Evolutionary conservation across 2,329 filamentous ascomycete genomes (phyloP), one percentile per base, ranked within the genome.

Genomic region (Orbilia brochopaga): DNA sequence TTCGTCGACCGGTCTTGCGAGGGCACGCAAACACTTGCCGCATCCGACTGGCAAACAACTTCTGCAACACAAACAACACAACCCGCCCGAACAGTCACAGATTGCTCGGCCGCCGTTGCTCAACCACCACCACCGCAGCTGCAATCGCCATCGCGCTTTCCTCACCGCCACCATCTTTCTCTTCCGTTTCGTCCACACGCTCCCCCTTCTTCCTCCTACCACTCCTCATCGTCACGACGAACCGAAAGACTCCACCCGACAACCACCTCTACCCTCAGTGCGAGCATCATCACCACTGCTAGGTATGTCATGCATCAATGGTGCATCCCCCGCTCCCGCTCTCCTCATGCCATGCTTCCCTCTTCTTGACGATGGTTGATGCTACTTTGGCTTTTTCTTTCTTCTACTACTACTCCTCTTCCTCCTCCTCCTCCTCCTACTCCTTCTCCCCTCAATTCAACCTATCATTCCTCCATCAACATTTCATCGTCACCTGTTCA

Each of bases 31-130:
- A 65, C 61, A 57, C 21, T 65, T 65, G 7, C 61, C 61, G 30
- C 17, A 57, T 65, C 42, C 15, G 23, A 52, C 48, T 23, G 19
- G 19, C 19, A 13, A 21, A 51, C 46, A 2, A 19, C 52, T n/a
- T 56, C 60, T 64, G 55, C 67, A 72, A 72, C 67, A 72, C 67
- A 57, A 60, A 65, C 67, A 65, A 72, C 67, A 65, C 67, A 53
- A 15, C 7, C 51, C 35, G 23, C 27, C 1, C 7, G 24, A 50
- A 17, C 46, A 23, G 37, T 50, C 54, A 53, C 55, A 54, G 44
- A 51, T 40, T 15, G 17, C 51, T 5, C 42, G 21, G 21, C 10
- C 17, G 30, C 17, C 10, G n/a, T 21, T 17, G 5, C 27, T 17
- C 13, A 61, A 42, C 46, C 32, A 11, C 37, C 59, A 46, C 3